Evolutionary conservation across 306 rosid genomes (phyloP), one percentile per base, ranked within the genome.

Genomic region (Dryas drummondii): DNA sequence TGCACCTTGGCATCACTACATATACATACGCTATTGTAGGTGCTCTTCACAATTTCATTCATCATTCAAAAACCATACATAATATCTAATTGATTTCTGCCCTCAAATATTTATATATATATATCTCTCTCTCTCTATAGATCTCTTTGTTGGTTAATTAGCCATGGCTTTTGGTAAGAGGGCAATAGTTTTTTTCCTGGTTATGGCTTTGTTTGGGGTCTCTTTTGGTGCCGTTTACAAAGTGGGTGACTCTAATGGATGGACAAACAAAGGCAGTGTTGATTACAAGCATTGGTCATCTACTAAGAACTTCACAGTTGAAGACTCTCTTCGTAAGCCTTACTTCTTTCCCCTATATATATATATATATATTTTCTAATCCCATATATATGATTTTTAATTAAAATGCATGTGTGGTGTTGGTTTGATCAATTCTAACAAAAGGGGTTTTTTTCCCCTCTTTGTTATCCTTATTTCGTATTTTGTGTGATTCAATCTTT

Each of bases 201-300:
- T 40, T 15, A 55, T 72, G 73, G 60, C 73, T 53, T 46, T 10
- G 16, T 16, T 6, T 1, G 73, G 49, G 14, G 57, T 65, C 7
- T 68, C 73, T 71, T 77, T 76, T 76, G 75, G 61, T n/a, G 77
- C 67, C 5, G 60, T 76, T 54, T 82, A 86, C 63, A 79, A 57
- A 52, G 86, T 76, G 15, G 90, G 83, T 49, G 85, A 78, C 77
- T 66, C 81, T 53, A 10, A 40, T 59, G 89, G 89, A 4, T 86
- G 90, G 86, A 81, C 82, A 3, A 63, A 66, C 74, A 60, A 75
- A 40, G 70, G 51, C 53, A 52, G 46, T 37, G 76, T 79, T 17
- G 44, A 83, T 64, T 81, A 81, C 68, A 40, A 14, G 16, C 55
- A 4, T 6, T 86, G 87, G 90, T 71, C 84, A 69, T 55, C 70